These are phyloP conservation scores for Saccharum spontaneum DNA, from an alignment of 176 grass and related monocot genomes.

Conservation along the genomic window DNA sequence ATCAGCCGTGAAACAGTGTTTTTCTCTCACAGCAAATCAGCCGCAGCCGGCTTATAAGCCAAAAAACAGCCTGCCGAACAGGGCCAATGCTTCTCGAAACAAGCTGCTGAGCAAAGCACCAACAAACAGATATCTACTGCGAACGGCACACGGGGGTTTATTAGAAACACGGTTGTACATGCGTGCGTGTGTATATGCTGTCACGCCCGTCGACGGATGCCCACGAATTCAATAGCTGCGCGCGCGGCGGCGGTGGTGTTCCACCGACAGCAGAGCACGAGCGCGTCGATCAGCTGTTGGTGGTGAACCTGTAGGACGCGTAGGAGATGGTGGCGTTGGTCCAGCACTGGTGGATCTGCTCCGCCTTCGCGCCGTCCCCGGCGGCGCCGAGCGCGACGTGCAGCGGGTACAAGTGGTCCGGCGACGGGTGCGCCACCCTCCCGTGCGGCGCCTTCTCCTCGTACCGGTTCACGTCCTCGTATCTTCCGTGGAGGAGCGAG, in stretches of 20 bases:
- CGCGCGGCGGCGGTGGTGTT: too few species aligned
- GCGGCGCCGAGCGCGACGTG: slow-evolving; percentile 92
- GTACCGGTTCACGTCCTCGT: slow-evolving; percentile 68
- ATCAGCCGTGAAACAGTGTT: too few species aligned
- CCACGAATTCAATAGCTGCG: neutral
- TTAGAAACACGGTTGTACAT: neutral
- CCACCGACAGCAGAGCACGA: neutral
- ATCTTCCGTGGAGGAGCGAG: slow-evolving; percentile 53
- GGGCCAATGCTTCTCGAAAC: too few species aligned
- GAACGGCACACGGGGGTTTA: neutral
- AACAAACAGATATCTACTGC: neutral
- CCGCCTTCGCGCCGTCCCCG: slow-evolving; percentile 54
- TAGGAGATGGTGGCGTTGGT: slow-evolving; percentile 52
- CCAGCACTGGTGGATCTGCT: slow-evolving; percentile 78
- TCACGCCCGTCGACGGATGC: neutral
- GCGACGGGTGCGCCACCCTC: slow-evolving; percentile 72
- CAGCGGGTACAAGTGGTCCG: slow-evolving; percentile 86
- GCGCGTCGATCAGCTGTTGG: slow-evolving; percentile 26
- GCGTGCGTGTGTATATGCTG: neutral
- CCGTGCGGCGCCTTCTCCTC: slow-evolving; percentile 61
- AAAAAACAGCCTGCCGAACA: too few species aligned
- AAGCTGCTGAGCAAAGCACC: neutral
- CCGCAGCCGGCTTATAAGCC: too few species aligned
- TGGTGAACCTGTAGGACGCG: slow-evolving; percentile 64
- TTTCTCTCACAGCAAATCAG: too few species aligned